Evolutionary conservation across 2,329 filamentous ascomycete species (phyloP).

Genomic region (Incumbomyces delicatus): DNA sequence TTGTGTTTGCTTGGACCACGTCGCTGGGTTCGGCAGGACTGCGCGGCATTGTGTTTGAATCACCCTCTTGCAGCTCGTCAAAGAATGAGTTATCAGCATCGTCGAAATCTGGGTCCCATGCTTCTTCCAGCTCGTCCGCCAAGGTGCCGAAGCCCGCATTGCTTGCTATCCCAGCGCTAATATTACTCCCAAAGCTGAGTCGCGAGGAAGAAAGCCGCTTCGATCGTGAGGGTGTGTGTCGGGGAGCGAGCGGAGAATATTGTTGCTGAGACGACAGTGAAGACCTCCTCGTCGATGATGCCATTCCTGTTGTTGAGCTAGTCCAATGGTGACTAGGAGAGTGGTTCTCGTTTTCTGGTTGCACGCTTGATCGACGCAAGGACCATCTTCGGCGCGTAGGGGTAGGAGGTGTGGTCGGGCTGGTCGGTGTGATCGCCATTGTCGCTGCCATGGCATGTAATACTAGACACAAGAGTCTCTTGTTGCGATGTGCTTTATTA

Average conservation of each 20-base stretch:
- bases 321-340: slow-evolving; percentile 16
- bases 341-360: slow-evolving; percentile 9
- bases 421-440: slow-evolving; percentile 15
- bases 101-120: slow-evolving; percentile 45
- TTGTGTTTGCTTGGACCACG: slow-evolving; percentile 17
- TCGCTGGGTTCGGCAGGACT: slow-evolving; percentile 15
- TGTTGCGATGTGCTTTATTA: no score
- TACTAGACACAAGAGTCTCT: not conserved
- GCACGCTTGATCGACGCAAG: slow-evolving; percentile 14
- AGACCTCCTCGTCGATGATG: slow-evolving; percentile 16
- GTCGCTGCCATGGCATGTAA: not conserved
- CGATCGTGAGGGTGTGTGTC: slow-evolving; percentile 27
- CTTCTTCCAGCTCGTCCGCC: slow-evolving; percentile 54
- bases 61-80: slow-evolving; percentile 27
- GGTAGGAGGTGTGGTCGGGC: slow-evolving; percentile 15
- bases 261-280: slow-evolving; percentile 20
- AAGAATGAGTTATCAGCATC: slow-evolving; percentile 32
- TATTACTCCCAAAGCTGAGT: slow-evolving; percentile 5
- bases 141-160: slow-evolving; percentile 47
- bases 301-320: slow-evolving; percentile 15
- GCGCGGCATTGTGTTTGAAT: slow-evolving; percentile 14
- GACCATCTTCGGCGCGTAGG: slow-evolving; percentile 17
- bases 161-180: slow-evolving; percentile 1
- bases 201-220: slow-evolving; percentile 17
- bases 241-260: slow-evolving; percentile 29